These are phyloP conservation scores for Yamadazyma sp. DNA, from an alignment of 1,139 yeast species.

Conservation along the genomic window DNA sequence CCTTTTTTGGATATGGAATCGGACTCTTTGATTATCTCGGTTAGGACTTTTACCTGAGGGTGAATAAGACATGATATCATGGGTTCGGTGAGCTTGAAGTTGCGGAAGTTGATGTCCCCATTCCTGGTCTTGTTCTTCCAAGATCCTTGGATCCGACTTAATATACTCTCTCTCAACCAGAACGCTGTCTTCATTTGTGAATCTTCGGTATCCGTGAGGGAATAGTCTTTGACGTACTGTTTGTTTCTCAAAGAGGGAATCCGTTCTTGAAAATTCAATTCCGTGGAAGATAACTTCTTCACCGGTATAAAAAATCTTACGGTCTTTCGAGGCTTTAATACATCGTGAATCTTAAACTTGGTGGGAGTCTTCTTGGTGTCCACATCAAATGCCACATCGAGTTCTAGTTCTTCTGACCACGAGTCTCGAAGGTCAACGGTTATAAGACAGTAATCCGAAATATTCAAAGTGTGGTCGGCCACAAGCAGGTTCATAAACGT, in stretches of 20 bases:
- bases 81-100: slow-evolving; percentile 56
- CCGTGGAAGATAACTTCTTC: slow-evolving; percentile 47
- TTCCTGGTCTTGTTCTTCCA: slow-evolving; percentile 50
- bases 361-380: slow-evolving; percentile 5
- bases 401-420: slow-evolving; percentile 52
- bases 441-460: slow-evolving; percentile 59
- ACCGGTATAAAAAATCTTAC: slow-evolving; percentile 70
- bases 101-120: slow-evolving; percentile 68
- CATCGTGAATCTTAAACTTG: slow-evolving; percentile 23
- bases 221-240: slow-evolving; percentile 70
- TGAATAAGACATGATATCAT: slow-evolving; percentile 53
- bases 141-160: slow-evolving; percentile 57
- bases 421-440: slow-evolving; percentile 70
- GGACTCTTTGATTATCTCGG: slow-evolving; percentile 22
- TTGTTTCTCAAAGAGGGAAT: slow-evolving; percentile 78
- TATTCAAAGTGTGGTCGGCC: slow-evolving; percentile 21
- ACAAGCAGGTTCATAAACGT: slow-evolving; percentile 17
- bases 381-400: slow-evolving; percentile 17
- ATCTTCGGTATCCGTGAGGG: slow-evolving; percentile 54
- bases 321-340: slow-evolving; percentile 51
- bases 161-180: slow-evolving; percentile 74
- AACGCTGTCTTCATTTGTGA: slow-evolving; percentile 58
- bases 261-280: slow-evolving; percentile 44
- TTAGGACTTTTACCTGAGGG: slow-evolving; percentile 45
- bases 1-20: slow-evolving; percentile 18